Percentiles rank a stretch among this genome's conserved stretches.
These are phyloP conservation scores for Cyclotella choctawhatcheeana DNA, from an alignment of 108 stramenopile genomes.

Conservation along the genomic window DNA sequence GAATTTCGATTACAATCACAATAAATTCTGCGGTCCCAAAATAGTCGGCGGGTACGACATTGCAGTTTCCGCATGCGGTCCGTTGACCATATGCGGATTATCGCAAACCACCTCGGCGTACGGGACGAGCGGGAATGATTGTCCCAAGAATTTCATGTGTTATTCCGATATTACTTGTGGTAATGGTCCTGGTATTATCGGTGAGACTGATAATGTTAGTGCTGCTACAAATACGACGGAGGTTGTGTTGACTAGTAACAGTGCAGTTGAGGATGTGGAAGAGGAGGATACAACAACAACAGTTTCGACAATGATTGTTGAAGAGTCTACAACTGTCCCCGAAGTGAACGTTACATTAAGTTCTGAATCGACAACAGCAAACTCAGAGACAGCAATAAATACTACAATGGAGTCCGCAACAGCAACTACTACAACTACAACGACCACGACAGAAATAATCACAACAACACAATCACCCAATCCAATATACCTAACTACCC, in stretches of 20 bases:
- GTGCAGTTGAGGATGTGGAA: too few species aligned
- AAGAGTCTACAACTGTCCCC: background rate
- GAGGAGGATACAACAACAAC: background rate
- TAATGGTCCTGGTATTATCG: background rate
- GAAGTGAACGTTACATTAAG: background rate
- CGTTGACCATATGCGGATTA: slow-evolving; percentile 7
- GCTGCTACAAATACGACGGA: background rate
- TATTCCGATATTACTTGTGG: slow-evolving; percentile 15
- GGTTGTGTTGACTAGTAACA: too few species aligned
- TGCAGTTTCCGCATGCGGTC: slow-evolving; percentile 8
- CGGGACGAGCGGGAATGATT: slow-evolving; percentile 19
- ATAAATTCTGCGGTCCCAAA: slow-evolving; percentile 30
- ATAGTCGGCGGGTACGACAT: slow-evolving; percentile 15
- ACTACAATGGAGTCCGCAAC: background rate
- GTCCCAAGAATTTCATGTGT: slow-evolving; percentile 15
- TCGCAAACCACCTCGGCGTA: background rate
- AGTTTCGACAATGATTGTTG: background rate
- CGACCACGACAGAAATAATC: background rate
- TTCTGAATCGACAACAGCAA: background rate
- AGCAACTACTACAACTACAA: background rate
- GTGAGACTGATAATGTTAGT: background rate
- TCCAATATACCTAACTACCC: slow-evolving; percentile 1
- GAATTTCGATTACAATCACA: background rate
- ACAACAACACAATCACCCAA: background rate
- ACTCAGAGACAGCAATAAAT: background rate